Evolutionary conservation across 208 protist species (phyloP).

Genomic region (Naegleria gruberi): DNA sequence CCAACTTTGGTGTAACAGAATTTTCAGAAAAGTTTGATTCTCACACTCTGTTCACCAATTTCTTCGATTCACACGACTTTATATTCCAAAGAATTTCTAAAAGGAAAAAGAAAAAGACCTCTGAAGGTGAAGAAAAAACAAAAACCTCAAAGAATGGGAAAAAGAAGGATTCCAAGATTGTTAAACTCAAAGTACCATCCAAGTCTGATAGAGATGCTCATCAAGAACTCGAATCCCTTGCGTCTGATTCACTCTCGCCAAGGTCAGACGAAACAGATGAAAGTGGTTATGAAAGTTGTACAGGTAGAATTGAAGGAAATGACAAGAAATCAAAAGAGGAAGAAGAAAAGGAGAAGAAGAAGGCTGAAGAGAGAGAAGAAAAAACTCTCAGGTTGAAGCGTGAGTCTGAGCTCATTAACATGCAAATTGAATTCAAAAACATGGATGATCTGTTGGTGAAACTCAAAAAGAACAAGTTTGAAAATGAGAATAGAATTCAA

Average conservation of each 20-base stretch:
- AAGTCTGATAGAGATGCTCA: neutral
- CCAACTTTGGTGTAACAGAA: neutral
- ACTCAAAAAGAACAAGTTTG: neutral
- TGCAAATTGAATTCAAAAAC: neutral
- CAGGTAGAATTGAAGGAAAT: neutral
- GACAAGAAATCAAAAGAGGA: neutral
- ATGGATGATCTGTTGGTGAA: neutral
- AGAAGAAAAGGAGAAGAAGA: neutral
- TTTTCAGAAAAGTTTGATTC: neutral
- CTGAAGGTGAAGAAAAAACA: neutral
- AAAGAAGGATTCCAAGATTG: neutral
- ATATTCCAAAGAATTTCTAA: neutral
- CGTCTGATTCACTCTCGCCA: neutral
- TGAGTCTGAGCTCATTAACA: neutral
- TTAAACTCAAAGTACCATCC: neutral
- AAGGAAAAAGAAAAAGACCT: neutral
- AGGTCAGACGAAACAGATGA: neutral
- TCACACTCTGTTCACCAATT: neutral
- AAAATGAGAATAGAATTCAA: neutral
- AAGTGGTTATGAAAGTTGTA: neutral
- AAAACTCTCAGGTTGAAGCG: neutral
- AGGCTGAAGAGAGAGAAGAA: neutral
- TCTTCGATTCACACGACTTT: neutral
- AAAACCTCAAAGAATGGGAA: neutral
- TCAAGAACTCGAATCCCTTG: neutral